Base-by-base conservation (phyloP, 306 rosid genomes). In the Malus orientalis region DNA sequence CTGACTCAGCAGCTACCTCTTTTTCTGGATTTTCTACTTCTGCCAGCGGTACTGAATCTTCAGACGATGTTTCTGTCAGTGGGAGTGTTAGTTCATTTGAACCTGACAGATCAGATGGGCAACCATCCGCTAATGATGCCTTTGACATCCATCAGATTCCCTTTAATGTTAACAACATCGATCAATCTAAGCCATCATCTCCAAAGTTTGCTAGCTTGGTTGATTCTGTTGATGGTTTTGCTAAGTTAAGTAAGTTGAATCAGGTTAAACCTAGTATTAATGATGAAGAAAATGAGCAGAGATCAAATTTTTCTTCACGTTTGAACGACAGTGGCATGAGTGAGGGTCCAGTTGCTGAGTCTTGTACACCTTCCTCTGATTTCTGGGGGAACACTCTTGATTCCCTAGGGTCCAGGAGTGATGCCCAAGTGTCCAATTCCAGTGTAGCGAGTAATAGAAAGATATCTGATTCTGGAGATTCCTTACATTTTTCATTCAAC, bases 1-100 rank as follows among this genome's bases (percentile, higher is more conserved):
- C 89, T 70, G 96, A 89, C 63, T 80, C 89, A 61, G 86, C 93
- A 54, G 75, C 87, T 74, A 73, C 83, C 53, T 89, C 97, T 51
- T 90, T 90, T 82, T 95, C 99, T 86, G 97, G 97, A 77, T 90
- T 87, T 82, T 89, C 97, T 9, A 86, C 91, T 81, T 84, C 93
- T 78, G 18, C 71, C 2, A 59, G 38, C 29, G 25, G 80, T 67
- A 80, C 89, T 20, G 97, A 84, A 68, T 84, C 87, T 74, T 88
- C 93, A 33, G 97, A 95, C 78, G 96, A 92, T 78, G 83, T 80
- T 82, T 92, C 98, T 84, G 83, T 80, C 62, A 82, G 89, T 86
- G 96, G 88, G 78, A 89, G 89, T 78, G 74, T 82, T 80, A 70
- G 80, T 81, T 89, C 92, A 64, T 80, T 58, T 69, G 97, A 89